A percentile compares a stretch with the other conserved stretches of the same genome.
Conservation (phyloP, 73 alveolate genomes). For the Paramecium tetraurelia region DNA sequence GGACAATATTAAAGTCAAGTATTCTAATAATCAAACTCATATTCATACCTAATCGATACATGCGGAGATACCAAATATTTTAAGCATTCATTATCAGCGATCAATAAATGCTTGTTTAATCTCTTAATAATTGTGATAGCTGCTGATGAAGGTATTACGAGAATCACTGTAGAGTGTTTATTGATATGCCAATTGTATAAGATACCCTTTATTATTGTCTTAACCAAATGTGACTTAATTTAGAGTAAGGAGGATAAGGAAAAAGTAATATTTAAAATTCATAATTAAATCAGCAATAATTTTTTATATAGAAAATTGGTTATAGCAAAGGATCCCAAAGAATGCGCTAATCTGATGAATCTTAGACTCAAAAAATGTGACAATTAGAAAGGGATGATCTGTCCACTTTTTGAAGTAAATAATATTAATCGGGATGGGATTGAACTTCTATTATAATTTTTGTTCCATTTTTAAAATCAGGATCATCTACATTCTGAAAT, state of each 20-base stretch:
- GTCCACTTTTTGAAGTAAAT: not conserved
- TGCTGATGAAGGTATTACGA: not conserved
- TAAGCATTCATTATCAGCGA: not conserved
- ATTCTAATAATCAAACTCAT: not conserved
- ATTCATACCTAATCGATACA: not conserved
- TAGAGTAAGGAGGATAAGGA: not conserved
- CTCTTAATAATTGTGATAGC: not conserved
- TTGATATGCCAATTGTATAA: not conserved
- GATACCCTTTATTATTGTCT: not conserved
- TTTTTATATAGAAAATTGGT: not conserved
- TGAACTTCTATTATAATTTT: not conserved
- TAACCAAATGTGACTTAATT: not conserved
- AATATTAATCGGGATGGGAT: not conserved
- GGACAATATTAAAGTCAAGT: not conserved
- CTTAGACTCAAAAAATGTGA: not conserved
- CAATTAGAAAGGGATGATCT: not conserved
- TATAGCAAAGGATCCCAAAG: not conserved
- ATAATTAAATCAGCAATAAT: not conserved
- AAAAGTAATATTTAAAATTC: not conserved
- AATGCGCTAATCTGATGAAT: not conserved
- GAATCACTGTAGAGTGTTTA: not conserved
- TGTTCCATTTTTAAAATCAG: not conserved
- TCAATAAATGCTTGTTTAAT: not conserved
- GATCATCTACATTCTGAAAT: not conserved
- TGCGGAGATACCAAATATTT: conserved; percentile 6